Percentiles rank a stretch among this genome's conserved stretches.
phyloP scores from a whole-genome alignment of 2,329 filamentous ascomycete genomes.

The Ophiosphaerella korrae region DNA sequence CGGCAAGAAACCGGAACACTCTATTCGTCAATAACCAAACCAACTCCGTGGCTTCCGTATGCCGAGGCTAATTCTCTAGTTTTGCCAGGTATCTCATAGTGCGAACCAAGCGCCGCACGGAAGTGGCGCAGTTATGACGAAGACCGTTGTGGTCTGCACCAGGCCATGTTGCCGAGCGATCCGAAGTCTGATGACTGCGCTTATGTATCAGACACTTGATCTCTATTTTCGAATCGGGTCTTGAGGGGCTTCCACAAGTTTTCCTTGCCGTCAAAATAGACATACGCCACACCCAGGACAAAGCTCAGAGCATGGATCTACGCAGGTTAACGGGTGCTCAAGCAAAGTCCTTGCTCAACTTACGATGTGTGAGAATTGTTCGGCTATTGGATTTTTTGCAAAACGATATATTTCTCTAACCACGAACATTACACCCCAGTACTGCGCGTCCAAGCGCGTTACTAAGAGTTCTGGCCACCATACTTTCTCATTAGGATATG shows the following conservation, averaged over 20 bases:
- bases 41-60: constrained; percentile 5
- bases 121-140: constrained; percentile 11
- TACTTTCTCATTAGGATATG: constrained; percentile 17
- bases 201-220: not conserved
- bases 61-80: not conserved
- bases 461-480: constrained; percentile 11
- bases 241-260: constrained; percentile 20
- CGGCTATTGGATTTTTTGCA: not conserved
- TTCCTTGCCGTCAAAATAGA: constrained; percentile 17
- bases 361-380: constrained; percentile 2
- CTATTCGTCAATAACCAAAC: constrained; percentile 5
- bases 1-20: constrained; percentile 2
- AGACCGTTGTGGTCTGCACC: not conserved
- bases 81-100: not conserved
- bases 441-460: constrained; percentile 13
- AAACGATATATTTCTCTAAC: constrained; percentile 4
- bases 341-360: not conserved
- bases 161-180: not conserved
- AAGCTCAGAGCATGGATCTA: constrained; percentile 13
- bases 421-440: constrained; percentile 9
- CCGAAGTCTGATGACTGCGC: not conserved
- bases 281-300: constrained; percentile 15
- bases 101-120: not conserved
- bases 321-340: constrained; percentile 1
- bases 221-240: constrained; percentile 2